Evolutionary conservation across 2,329 filamentous ascomycete species (phyloP), one percentile per base, ranked within the genome.

Genomic region (Periconia digitata): DNA sequence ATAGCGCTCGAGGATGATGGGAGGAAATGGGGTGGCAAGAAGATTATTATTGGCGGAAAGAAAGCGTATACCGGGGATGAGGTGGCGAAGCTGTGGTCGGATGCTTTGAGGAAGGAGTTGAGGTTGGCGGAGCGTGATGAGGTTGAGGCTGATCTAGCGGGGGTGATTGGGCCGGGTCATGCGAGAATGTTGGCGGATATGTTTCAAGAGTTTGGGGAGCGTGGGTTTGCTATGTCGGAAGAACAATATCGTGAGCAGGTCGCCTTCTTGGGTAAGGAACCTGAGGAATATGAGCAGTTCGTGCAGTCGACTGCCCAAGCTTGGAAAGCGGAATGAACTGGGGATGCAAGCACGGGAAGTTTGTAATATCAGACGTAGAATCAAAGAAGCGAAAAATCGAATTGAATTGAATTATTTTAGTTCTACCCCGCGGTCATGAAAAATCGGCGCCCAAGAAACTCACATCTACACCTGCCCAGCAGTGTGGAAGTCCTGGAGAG

Each of bases 401-500:
- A 27, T 27, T 27, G 27, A 32, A 32, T 32, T 32, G 8, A 27
- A 27, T 27, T 32, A 5, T 32, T 5, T 32, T 32, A 13, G 12
- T 32, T 32, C 27, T 32, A 32, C 27, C n/a, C 27, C 27, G 10
- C n/a, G 27, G n/a, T 3, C 10, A 32, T n/a, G n/a, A 5, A 15
- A 32, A 32, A 32, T 32, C 27, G n/a, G 27, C 27, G n/a, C 10
- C 8, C n/a, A 32, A 15, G n/a, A n/a, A 4, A 32, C 18, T 23
- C 24, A 8, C 22, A 44, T 55, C 54, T 89, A 95, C 75, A 92
- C 76, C 77, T 90, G 82, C 68, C 82, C 82, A 66, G 87, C 82
- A 64, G 89, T 83, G 80, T 94, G 92, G 84, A 99, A 99, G 81
- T 97, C 92, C 67, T 86, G 79, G 56, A 99, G 85, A 51, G 89